phyloP scores from a whole-genome alignment of 352 stramenopile species.

The Globisporangium apiculatum region DNA sequence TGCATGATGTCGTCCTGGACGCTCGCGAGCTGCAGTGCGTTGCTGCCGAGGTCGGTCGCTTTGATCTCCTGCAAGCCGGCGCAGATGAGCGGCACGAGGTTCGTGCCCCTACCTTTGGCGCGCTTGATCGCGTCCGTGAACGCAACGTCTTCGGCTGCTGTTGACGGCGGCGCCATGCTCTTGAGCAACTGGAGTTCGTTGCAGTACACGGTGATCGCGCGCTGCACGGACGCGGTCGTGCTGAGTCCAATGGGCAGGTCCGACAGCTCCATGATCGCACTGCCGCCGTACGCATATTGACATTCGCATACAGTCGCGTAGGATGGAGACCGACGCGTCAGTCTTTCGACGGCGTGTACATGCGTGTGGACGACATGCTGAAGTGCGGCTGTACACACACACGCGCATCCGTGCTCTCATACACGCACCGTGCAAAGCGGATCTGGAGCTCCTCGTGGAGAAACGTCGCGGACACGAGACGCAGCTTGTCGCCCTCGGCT shows the following conservation, averaged over 20 bases:
- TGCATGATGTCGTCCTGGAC: constrained; percentile 72
- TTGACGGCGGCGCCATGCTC: constrained; percentile 29
- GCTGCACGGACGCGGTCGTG: constrained; percentile 49
- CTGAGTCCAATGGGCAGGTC: constrained; percentile 63
- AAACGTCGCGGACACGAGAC: constrained; percentile 57
- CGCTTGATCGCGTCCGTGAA: constrained; percentile 59
- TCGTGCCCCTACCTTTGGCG: constrained; percentile 49
- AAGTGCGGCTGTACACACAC: too few relatives aligned
- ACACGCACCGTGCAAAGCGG: constrained; percentile 49
- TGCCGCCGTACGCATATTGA: too few relatives aligned
- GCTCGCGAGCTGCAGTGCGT: constrained; percentile 44
- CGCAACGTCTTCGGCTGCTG: constrained; percentile 42
- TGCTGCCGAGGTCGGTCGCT: constrained; percentile 50
- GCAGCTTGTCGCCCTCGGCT: constrained; percentile 49
- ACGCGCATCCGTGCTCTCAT: too few relatives aligned
- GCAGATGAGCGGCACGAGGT: constrained; percentile 77
- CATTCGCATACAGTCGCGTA: too few relatives aligned
- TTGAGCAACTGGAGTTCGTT: constrained; percentile 46
- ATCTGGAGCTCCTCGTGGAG: constrained; percentile 77
- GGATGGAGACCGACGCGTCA: too few relatives aligned
- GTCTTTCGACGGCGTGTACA: too few relatives aligned
- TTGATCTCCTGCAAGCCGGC: constrained; percentile 65
- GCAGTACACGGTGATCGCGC: constrained; percentile 58
- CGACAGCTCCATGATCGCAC: constrained; percentile 65
- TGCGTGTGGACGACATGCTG: too few relatives aligned